These are phyloP conservation scores for Nannochloropsis oceanica DNA, from an alignment of 108 stramenopile genomes.

Conservation along the genomic window DNA sequence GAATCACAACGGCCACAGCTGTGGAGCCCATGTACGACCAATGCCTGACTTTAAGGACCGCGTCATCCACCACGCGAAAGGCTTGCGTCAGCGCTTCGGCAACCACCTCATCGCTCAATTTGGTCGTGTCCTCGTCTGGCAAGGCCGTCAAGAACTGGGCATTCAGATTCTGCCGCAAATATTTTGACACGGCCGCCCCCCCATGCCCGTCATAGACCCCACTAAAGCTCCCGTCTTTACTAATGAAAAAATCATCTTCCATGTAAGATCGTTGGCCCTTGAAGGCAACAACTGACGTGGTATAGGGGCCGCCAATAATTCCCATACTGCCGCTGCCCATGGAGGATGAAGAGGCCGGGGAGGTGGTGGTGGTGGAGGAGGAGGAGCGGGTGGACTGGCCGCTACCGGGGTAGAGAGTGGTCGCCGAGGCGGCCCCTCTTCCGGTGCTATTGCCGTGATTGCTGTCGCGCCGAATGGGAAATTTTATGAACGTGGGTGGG, in stretches of 20 bases:
- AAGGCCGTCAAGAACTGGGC: slow-evolving; percentile 3
- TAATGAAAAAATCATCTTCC: slow-evolving; percentile 24
- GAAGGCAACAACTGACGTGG: background rate
- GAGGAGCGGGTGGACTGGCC: background rate
- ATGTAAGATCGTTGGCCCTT: slow-evolving; percentile 24
- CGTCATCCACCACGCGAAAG: slow-evolving; percentile 8
- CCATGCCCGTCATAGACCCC: slow-evolving; percentile 29
- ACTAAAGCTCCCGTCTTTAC: slow-evolving; percentile 5
- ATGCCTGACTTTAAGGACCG: slow-evolving; percentile 11
- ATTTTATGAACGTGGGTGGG: background rate
- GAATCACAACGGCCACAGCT: slow-evolving; percentile 12
- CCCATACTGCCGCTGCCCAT: background rate
- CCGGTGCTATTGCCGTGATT: background rate
- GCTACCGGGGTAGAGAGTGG: background rate
- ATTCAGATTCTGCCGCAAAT: slow-evolving; percentile 16
- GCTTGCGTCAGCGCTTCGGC: slow-evolving; percentile 4
- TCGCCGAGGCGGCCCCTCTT: background rate
- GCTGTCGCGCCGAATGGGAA: background rate
- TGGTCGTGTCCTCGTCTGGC: background rate
- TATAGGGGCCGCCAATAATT: background rate
- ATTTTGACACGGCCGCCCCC: slow-evolving; percentile 13
- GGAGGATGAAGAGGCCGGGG: background rate
- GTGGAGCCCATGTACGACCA: slow-evolving; percentile 13
- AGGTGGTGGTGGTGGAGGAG: background rate
- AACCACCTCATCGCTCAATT: background rate